Conservation (phyloP, 345 rosid species). For the Noccaea bulbosa region DNA sequence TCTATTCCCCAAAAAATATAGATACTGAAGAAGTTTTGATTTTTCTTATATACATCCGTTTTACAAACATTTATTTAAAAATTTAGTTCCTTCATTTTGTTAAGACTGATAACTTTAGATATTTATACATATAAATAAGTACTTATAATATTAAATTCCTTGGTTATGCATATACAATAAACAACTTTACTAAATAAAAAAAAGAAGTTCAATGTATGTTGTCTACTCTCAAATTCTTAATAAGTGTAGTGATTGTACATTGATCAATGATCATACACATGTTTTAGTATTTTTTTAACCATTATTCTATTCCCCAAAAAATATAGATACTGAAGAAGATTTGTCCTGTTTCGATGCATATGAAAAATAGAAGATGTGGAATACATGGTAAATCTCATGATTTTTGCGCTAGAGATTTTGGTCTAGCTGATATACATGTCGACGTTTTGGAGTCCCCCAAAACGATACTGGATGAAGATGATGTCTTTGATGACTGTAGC, state of each 20-base stretch:
- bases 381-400: conserved; percentile 4
- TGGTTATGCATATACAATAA: neutral
- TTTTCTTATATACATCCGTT: neutral
- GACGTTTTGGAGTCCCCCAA: neutral
- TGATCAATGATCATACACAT: neutral
- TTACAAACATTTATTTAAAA: neutral
- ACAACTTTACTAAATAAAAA: neutral
- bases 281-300: neutral
- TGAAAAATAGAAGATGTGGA: conserved; percentile 1
- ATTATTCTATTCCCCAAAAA: neutral
- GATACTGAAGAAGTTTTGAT: neutral
- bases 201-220: too few species aligned
- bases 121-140: neutral
- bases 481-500: too few species aligned
- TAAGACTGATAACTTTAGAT: neutral
- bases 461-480: too few species aligned
- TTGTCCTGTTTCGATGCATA: conserved; percentile 6
- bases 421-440: neutral
- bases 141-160: neutral
- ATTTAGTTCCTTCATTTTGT: neutral
- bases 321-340: neutral
- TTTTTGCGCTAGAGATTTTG: neutral
- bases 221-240: too few species aligned
- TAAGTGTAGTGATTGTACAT: neutral
- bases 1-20: too few species aligned